Evolutionary conservation across 805 yeast genomes (phyloP).

Genomic region (Myxozyma melibiosi): DNA sequence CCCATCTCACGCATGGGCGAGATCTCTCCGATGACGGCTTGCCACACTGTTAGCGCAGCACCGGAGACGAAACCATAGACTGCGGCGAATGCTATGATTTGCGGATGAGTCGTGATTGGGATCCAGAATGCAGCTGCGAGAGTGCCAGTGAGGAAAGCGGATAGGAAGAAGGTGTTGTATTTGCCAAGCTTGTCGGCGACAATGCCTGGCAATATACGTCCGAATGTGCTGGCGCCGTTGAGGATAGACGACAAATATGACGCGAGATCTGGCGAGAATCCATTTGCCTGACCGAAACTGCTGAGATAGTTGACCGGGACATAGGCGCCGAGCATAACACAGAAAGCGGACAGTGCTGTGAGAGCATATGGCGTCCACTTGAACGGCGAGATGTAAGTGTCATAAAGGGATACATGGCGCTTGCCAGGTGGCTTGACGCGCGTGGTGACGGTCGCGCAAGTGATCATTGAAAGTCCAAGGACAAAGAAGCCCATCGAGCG

Average conservation of each 20-base stretch:
- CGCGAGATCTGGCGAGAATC: slow-evolving; percentile 33
- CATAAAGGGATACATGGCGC: slow-evolving; percentile 3
- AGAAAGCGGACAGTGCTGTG: slow-evolving; percentile 34
- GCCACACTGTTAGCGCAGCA: slow-evolving; percentile 40
- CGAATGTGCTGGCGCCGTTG: slow-evolving; percentile 40
- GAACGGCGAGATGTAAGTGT: slow-evolving; percentile 34
- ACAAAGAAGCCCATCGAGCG: slow-evolving; percentile 53
- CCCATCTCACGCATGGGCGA: slow-evolving; percentile 38
- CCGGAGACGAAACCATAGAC: slow-evolving; percentile 42
- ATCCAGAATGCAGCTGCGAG: slow-evolving; percentile 62
- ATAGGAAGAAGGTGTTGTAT: slow-evolving; percentile 53
- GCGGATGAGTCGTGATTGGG: slow-evolving; percentile 50
- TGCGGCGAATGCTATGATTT: slow-evolving; percentile 38
- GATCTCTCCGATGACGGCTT: slow-evolving; percentile 38
- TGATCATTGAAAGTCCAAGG: slow-evolving; percentile 36
- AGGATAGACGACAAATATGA: slow-evolving; percentile 37
- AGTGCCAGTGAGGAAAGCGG: slow-evolving; percentile 45
- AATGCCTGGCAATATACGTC: slow-evolving; percentile 51
- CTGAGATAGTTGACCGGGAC: slow-evolving; percentile 41
- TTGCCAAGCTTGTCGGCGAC: slow-evolving; percentile 53
- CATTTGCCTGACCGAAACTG: slow-evolving; percentile 36
- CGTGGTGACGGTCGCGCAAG: slow-evolving; percentile 36
- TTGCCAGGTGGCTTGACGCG: slow-evolving; percentile 32
- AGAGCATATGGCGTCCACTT: slow-evolving; percentile 36
- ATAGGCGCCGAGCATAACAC: slow-evolving; percentile 39